A percentile compares a stretch with the other conserved stretches of the same genome.
Conservation (phyloP, 2,329 filamentous ascomycete genomes). For the Claviceps purpurea region DNA sequence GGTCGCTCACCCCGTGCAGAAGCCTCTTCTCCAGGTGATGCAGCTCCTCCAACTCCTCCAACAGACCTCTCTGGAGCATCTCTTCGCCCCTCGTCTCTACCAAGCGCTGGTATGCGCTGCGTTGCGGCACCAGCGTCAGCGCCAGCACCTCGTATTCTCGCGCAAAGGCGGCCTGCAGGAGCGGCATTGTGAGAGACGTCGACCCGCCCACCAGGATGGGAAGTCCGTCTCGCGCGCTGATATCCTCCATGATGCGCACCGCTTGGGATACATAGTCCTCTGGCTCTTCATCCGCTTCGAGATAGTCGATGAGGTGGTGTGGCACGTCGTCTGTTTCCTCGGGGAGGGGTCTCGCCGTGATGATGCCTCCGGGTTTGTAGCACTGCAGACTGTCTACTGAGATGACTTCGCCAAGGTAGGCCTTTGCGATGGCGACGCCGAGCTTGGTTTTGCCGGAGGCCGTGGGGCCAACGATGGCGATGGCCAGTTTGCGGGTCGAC, state of each 20-base stretch:
- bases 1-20: not conserved
- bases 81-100: not conserved
- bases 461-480: slow-evolving; percentile 1
- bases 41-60: not conserved
- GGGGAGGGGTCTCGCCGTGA: not conserved
- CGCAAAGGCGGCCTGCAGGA: not conserved
- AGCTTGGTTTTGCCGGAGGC: slow-evolving; percentile 3
- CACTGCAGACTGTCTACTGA: slow-evolving; percentile 3
- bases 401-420: not conserved
- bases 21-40: not conserved
- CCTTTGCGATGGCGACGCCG: slow-evolving; percentile 1
- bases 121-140: not conserved
- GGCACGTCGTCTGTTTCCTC: not conserved
- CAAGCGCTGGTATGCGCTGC: not conserved
- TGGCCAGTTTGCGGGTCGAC: not conserved
- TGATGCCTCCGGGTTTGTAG: not conserved
- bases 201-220: slow-evolving; percentile 1
- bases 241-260: not conserved
- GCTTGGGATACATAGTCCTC: not conserved
- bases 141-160: not conserved
- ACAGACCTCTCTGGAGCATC: not conserved
- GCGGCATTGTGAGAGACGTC: slow-evolving; percentile 1
- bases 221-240: not conserved
- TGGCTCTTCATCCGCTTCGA: slow-evolving; percentile 1
- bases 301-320: not conserved